phyloP scores from a whole-genome alignment of 768 basidiomycete species.

The Lyophyllum atratum region DNA sequence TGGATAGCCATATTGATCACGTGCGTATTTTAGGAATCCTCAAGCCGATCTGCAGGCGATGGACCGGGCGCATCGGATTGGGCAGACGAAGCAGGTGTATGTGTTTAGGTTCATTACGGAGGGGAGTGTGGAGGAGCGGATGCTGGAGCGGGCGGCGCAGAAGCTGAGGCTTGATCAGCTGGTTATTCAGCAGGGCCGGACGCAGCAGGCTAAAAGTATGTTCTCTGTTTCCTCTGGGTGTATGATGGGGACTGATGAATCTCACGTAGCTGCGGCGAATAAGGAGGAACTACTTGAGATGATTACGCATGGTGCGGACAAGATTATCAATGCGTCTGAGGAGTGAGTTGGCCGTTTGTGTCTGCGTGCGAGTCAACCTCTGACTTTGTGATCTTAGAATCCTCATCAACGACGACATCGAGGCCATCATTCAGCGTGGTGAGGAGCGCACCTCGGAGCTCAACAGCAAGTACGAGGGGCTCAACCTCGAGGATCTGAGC shows the following conservation, averaged over 20 bases:
- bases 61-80: constrained; percentile 97
- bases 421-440: constrained; percentile 88
- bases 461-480: constrained; percentile 87
- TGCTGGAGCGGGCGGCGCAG: constrained; percentile 93
- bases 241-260: constrained; percentile 1
- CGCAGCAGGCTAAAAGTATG: constrained; percentile 76
- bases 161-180: constrained; percentile 94
- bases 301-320: constrained; percentile 97
- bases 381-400: constrained; percentile 41
- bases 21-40: constrained; percentile 72
- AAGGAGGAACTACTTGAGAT: constrained; percentile 98
- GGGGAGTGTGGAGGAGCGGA: constrained; percentile 93
- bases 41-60: constrained; percentile 99
- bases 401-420: constrained; percentile 87
- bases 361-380: background rate
- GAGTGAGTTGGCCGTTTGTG: constrained; percentile 48
- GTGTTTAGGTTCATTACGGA: constrained; percentile 97
- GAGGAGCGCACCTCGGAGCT: constrained; percentile 89
- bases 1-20: constrained; percentile 2
- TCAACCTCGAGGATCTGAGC: constrained; percentile 93
- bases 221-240: background rate
- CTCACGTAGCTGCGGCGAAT: constrained; percentile 72
- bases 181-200: constrained; percentile 94
- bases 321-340: constrained; percentile 83
- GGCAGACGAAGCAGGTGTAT: constrained; percentile 96